Percentiles rank a stretch among this genome's conserved stretches.
These are phyloP conservation scores for Entomortierella beljakovae DNA, from an alignment of 192 early-diverging fungal species.

Conservation along the genomic window DNA sequence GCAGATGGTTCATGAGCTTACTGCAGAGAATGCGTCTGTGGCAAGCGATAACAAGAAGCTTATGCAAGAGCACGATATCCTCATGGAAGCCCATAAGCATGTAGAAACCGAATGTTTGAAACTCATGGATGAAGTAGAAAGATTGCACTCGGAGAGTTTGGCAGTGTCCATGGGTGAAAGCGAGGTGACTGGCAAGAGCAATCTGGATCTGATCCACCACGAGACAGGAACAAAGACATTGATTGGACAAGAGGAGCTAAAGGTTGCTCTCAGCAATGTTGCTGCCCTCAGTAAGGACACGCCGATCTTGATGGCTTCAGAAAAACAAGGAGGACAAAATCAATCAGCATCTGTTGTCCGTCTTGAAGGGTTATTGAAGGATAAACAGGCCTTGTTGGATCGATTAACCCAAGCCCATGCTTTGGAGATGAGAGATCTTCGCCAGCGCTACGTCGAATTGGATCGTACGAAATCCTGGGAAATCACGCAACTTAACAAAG, in stretches of 20 bases:
- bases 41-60: conserved; percentile 65
- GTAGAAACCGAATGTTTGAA: conserved; percentile 79
- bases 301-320: conserved; percentile 7
- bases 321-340: conserved; percentile 20
- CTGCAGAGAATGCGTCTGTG: conserved; percentile 62
- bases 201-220: conserved; percentile 11
- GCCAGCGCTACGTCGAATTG: conserved; percentile 62
- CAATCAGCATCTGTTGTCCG: conserved; percentile 41
- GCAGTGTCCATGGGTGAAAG: conserved; percentile 24
- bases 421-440: conserved; percentile 62
- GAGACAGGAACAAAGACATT: conserved; percentile 46
- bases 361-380: conserved; percentile 51
- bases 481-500: conserved; percentile 68
- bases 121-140: conserved; percentile 82
- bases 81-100: conserved; percentile 71
- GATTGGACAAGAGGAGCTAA: conserved; percentile 55
- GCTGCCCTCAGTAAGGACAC: conserved; percentile 36
- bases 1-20: conserved; percentile 61
- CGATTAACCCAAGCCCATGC: conserved; percentile 58
- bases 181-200: conserved; percentile 22
- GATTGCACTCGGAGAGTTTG: conserved; percentile 67
- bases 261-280: conserved; percentile 51
- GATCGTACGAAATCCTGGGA: conserved; percentile 72
- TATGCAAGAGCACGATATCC: conserved; percentile 60
- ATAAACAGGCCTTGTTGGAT: conserved; percentile 62